Evolutionary conservation across 148 eudicot species (phyloP), one percentile per base, ranked within the genome.

Genomic region (Rhododendron kiyosumense): DNA sequence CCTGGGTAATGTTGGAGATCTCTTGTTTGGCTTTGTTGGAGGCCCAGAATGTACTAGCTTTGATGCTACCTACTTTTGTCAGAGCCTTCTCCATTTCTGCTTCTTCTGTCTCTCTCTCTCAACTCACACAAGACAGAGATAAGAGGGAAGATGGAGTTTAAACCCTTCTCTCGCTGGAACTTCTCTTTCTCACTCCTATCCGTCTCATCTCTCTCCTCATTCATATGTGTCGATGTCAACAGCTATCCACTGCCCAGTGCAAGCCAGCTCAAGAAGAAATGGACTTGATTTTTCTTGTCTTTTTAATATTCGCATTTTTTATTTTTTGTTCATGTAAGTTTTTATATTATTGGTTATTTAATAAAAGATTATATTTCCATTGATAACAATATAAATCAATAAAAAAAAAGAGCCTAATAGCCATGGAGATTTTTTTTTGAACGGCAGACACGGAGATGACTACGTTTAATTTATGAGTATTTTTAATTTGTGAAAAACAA

Each of bases 21-120:
- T 94, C 97, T 87, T 91, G 85, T 84, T 94, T 94, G 83, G 97
- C 92, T 81, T 93, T 93, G 86, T 89, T 92, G 78, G 97, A 90
- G 30, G 91, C 94, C 95, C 92, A 94, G 80, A 90, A 80, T 74
- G 91, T 89, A 43, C 93, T 88, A 54, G 91, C 90, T 87, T 94
- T 94, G 49, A 92, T 48, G 88, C 94, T 92, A 59, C 90, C 96
- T 5, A 93, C 93, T 84, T 89, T 92, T 63, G 89, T 85, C 78
- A 92, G 48, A 52, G 93, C 94, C 83, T 92, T 93, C 92, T 93
- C 95, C 95, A 93, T 94, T 82, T 38, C 63, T 48, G 43, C 26
- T 34, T 61, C 34, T 20, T 26, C 54, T 51, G 0, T 46, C 49
- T 43, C 8, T 43, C 46, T 43, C 46, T 43, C 46, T 43, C 46